These are phyloP conservation scores for Phialophora expanda DNA, from an alignment of 2,329 filamentous ascomycete genomes.

Conservation along the genomic window DNA sequence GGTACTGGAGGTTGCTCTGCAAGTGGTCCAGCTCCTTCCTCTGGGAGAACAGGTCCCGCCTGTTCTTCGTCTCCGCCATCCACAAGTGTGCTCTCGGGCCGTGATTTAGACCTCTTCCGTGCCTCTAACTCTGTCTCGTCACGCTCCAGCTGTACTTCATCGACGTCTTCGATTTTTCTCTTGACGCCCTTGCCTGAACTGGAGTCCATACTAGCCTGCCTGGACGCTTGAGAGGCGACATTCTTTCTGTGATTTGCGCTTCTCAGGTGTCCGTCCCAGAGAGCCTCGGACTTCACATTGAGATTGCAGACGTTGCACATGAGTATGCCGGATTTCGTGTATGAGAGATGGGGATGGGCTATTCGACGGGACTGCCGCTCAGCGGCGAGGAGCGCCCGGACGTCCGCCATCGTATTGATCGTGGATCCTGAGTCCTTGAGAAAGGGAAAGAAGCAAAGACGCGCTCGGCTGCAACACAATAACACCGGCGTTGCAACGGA, in stretches of 20 bases:
- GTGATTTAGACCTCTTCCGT: conserved; percentile 37
- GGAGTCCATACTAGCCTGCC: conserved; percentile 35
- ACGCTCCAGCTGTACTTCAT: conserved; percentile 39
- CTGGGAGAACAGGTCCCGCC: neutral
- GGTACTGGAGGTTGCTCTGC: neutral
- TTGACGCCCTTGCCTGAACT: conserved; percentile 54
- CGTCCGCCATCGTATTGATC: conserved; percentile 69
- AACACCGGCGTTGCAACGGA: neutral
- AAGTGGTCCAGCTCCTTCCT: neutral
- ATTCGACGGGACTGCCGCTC: conserved; percentile 77
- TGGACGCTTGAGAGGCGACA: conserved; percentile 39
- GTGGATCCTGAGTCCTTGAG: neutral
- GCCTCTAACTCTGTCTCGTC: conserved; percentile 30
- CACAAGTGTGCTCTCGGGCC: conserved; percentile 41
- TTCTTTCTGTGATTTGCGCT: conserved; percentile 54
- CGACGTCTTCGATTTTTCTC: conserved; percentile 56
- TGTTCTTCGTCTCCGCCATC: neutral
- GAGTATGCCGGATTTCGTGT: conserved; percentile 70
- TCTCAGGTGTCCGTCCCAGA: conserved; percentile 70
- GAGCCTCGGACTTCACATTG: conserved; percentile 66
- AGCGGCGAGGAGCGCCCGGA: conserved; percentile 77
- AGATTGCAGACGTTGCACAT: conserved; percentile 70
- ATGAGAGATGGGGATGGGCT: conserved; percentile 70
- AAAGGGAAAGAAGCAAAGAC: neutral
- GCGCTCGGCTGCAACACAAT: neutral